Base-by-base conservation (phyloP, 768 basidiomycete species). In the Leccinum sublutescens region DNA sequence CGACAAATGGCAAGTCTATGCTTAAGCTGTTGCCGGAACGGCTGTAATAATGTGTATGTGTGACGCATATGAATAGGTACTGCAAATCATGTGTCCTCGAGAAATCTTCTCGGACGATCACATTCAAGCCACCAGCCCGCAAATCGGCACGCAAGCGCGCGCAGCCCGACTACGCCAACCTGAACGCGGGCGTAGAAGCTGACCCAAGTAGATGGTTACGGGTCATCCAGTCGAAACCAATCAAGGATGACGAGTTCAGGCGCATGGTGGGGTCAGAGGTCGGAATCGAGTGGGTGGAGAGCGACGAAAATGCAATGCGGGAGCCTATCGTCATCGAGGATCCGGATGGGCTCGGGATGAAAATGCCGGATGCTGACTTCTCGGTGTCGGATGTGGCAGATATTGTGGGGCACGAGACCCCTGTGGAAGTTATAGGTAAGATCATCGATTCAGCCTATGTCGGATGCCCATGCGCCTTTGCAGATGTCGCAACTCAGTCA, bases 381-480 rank as follows among this genome's bases (percentile, higher is more conserved):
- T 88, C 86, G 0, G 90, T 97, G 43, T 79, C 83, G 56, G 88
- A 95, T 69, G 87, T 98, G 2, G 93, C 88, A 1, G 78, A 88
- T 58, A 76, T 85, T 27, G 82, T 98, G 45, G 96, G 95, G 5
- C 83, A 83, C 52, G 83, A 91, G 62, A 83, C 80, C 1, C 85
- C 90, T 0, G 80, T 98, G 19, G 94, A 97, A 74, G 96, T 98
- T 23, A 96, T 98, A 65, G 94, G 93, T 94, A 67, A 59, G 80
- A 67, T 54, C 21, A 27, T 34, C 31, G 12, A 19, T 62, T 45
- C 47, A 36, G 57, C 45, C 49, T 25, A 56, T n/a, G 36, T 27
- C 12, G 49, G 40, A 58, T 56, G 21, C 50, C 60, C 29, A 62
- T 50, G 10, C 25, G 45, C 31, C 15, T 47, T 55, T 29, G 34